Base-by-base conservation (phyloP, 495 filamentous ascomycete genomes). In the Penicillium turbatum region DNA sequence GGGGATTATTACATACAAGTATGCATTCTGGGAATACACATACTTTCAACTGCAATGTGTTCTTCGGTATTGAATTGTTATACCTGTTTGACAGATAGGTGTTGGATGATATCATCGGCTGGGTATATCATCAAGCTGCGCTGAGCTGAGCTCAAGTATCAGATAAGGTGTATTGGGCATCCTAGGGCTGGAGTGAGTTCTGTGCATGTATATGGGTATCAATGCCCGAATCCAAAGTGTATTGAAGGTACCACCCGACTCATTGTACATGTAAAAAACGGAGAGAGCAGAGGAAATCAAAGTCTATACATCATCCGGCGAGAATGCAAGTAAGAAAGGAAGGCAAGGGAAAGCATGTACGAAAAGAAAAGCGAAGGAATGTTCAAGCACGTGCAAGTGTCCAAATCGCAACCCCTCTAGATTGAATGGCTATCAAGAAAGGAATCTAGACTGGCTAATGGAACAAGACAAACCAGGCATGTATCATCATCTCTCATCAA, bases 401-500 rank as follows among this genome's bases (percentile, higher is more conserved):
- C 51, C 60, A 56, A 61, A 64, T 60, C 58, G 36, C 57, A 65
- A 56, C 47, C 57, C 48, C 55, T 65, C 62, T 66, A 65, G 57
- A 74, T 71, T 68, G 49, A 60, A 66, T 67, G 30, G 61, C 66
- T 71, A 73, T 68, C 63, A 49, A 59, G 65, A 65, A 65, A 57
- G 62, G 68, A 62, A 63, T 67, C 69, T 63, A 64, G 64, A 71
- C 58, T 67, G 71, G 68, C 69, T 72, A 73, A 72, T 67, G 56
- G 57, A 71, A 66, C 63, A 67, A 56, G 50, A 61, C 46, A 69
- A 68, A 69, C 55, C 56, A 70, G 64, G 71, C 71, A 72, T 75
- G 70, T 73, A 71, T 77, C 72, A 74, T 77, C 74, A 77, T 77
- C 74, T 72, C 72, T 77, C 74, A 77, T 77, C 73, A 77, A 62